Evolutionary conservation across 352 stramenopile species (phyloP).

Genomic region (Hyaloperonospora arabidopsidis): DNA sequence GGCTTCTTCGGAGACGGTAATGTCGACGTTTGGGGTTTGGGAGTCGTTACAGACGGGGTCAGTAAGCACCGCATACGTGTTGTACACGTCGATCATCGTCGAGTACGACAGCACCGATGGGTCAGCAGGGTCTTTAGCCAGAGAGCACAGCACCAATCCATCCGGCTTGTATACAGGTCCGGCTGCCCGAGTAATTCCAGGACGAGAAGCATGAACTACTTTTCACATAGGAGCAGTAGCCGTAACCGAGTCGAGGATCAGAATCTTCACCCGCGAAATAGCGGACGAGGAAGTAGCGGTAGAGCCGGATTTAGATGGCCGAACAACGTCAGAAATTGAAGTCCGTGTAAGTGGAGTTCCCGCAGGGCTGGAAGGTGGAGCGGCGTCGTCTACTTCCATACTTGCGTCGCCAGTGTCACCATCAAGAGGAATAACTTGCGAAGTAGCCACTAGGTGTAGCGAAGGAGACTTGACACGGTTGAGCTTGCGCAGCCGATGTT

Average conservation of each 20-base stretch:
- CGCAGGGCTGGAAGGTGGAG: not conserved
- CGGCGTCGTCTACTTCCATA: not conserved
- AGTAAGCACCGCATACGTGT: not conserved
- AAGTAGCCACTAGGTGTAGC: not conserved
- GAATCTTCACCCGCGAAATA: not conserved
- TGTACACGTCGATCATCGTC: not conserved
- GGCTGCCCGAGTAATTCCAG: not conserved
- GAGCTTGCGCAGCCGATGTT: not conserved
- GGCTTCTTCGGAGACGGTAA: not conserved
- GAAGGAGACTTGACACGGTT: not conserved
- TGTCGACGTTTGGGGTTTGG: not conserved
- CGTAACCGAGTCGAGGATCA: not conserved
- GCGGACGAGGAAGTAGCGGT: not conserved
- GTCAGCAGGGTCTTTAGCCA: not conserved
- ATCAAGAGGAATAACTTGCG: not conserved
- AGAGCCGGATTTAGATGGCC: not conserved
- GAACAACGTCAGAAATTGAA: not conserved
- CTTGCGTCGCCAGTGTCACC: not conserved
- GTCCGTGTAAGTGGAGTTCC: not conserved
- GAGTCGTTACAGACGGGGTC: not conserved
- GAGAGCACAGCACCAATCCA: not conserved
- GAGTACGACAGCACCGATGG: not conserved
- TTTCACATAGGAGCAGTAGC: not conserved
- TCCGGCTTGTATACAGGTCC: not conserved
- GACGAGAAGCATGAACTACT: not conserved